These are phyloP conservation scores for Calonectria pteridis DNA, from an alignment of 2,329 filamentous ascomycete genomes.

Conservation along the genomic window DNA sequence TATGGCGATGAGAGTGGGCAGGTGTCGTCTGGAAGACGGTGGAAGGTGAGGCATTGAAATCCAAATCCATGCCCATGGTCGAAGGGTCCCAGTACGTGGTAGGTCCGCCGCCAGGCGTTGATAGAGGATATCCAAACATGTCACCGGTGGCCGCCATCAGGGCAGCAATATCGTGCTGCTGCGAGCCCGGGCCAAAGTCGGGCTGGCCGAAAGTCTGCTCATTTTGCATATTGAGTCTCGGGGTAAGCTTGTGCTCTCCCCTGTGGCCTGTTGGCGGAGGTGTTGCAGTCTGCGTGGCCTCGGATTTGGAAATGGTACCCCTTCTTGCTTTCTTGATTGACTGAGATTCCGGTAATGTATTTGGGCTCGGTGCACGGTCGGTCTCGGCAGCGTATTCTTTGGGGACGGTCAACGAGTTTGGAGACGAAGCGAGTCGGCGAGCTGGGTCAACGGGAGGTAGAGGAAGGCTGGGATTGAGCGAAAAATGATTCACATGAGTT, in stretches of 20 bases:
- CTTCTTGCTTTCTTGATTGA: conserved; percentile 61
- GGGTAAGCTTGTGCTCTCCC: conserved; percentile 66
- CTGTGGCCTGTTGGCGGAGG: conserved; percentile 71
- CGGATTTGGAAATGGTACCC: conserved; percentile 53
- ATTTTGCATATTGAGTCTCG: conserved; percentile 70
- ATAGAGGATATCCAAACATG: conserved; percentile 71
- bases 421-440: conserved; percentile 69
- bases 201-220: conserved; percentile 65
- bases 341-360: conserved; percentile 40
- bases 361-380: conserved; percentile 45
- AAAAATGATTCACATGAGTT: conserved; percentile 74
- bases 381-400: conserved; percentile 47
- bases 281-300: conserved; percentile 65
- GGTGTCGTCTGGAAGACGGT: conserved; percentile 56
- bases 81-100: conserved; percentile 71
- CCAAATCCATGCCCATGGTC: conserved; percentile 70
- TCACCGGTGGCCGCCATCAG: conserved; percentile 64
- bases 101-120: conserved; percentile 65
- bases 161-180: conserved; percentile 62
- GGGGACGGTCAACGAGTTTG: conserved; percentile 55
- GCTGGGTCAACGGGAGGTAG: conserved; percentile 72
- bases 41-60: conserved; percentile 62
- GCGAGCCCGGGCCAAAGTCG: conserved; percentile 63
- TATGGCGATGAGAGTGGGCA: conserved; percentile 56
- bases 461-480: conserved; percentile 63